Conservation (phyloP, 257 asterid species). For the Nicotiana undulata region DNA sequence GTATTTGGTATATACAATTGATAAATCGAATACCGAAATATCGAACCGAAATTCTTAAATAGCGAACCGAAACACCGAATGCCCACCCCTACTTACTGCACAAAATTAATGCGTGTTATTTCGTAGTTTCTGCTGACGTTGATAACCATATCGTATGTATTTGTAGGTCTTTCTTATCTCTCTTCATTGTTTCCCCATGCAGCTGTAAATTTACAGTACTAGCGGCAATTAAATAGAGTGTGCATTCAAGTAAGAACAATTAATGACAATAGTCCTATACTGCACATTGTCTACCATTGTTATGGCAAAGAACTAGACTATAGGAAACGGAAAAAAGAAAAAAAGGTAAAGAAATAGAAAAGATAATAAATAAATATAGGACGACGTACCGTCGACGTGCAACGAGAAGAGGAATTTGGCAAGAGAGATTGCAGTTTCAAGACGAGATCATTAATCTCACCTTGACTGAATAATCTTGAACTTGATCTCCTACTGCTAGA, state of each 20-base stretch:
- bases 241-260: background rate
- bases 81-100: too few species aligned
- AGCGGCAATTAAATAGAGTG: background rate
- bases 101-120: too few species aligned
- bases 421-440: slow-evolving; percentile 43
- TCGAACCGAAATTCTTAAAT: too few species aligned
- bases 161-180: background rate
- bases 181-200: background rate
- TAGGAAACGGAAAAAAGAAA: background rate
- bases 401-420: slow-evolving; percentile 39
- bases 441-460: slow-evolving; percentile 52
- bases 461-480: slow-evolving; percentile 31
- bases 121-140: background rate
- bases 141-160: background rate
- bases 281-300: background rate
- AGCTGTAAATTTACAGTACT: background rate
- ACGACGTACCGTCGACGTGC: slow-evolving; percentile 34
- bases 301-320: background rate
- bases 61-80: too few species aligned
- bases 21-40: too few species aligned
- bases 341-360: background rate
- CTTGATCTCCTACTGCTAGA: slow-evolving; percentile 36
- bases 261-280: background rate
- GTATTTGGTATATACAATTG: too few species aligned
- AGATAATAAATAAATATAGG: background rate